Evolutionary conservation across 768 basidiomycete genomes (phyloP).

Genomic region (Coprinellus micaceus): DNA sequence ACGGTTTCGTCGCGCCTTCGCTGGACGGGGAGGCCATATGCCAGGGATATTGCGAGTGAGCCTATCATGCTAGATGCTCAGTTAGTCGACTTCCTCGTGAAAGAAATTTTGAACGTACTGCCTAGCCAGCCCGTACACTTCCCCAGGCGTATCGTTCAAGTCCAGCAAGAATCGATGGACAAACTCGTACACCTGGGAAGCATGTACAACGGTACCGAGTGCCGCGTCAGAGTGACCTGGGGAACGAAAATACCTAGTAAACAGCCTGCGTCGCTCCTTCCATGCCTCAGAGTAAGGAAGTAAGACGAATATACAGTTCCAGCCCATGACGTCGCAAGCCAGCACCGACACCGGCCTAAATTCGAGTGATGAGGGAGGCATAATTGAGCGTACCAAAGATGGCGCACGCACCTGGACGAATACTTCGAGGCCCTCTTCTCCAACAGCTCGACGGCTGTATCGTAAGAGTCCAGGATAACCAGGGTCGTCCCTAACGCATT

Average conservation of each 20-base stretch:
- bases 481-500: constrained; percentile 11
- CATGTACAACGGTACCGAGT: constrained; percentile 27
- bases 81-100: no score
- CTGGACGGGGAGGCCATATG: constrained; percentile 27
- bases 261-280: constrained; percentile 37
- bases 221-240: constrained; percentile 22
- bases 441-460: constrained; percentile 10
- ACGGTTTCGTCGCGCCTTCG: constrained; percentile 22
- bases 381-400: no score
- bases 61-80: constrained; percentile 20
- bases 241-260: constrained; percentile 34
- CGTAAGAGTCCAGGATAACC: constrained; percentile 7
- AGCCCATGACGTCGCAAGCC: constrained; percentile 30
- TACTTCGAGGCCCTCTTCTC: constrained; percentile 7
- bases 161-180: background rate
- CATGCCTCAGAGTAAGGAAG: constrained; percentile 41
- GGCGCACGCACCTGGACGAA: constrained; percentile 11
- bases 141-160: background rate
- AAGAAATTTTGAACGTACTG: background rate
- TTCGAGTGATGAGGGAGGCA: background rate
- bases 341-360: background rate
- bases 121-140: background rate
- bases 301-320: constrained; percentile 35
- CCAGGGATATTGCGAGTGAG: constrained; percentile 17
- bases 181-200: constrained; percentile 20